Percentiles rank a stretch among this genome's conserved stretches.
These are phyloP conservation scores for Novymonas esmeraldas DNA, from an alignment of 208 protist species.

Conservation along the genomic window DNA sequence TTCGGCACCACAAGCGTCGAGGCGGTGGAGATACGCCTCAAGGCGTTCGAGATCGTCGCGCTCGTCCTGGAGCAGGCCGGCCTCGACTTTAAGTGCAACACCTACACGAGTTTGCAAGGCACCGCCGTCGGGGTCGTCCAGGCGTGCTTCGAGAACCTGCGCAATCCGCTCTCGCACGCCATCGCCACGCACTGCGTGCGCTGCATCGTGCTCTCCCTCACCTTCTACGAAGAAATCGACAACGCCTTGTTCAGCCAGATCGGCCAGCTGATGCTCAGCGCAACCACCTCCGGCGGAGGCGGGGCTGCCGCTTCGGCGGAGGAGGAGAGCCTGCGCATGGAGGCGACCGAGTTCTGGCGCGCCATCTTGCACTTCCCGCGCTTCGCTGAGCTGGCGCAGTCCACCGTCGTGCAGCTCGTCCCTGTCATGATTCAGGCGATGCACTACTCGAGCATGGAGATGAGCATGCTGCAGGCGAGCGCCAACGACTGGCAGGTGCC, in stretches of 20 bases:
- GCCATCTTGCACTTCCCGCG: constrained; percentile 73
- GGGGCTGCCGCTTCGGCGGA: constrained; percentile 17
- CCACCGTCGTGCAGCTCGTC: constrained; percentile 58
- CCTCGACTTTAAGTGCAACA: constrained; percentile 58
- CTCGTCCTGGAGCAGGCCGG: constrained; percentile 70
- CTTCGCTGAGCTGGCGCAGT: constrained; percentile 63
- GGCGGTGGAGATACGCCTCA: constrained; percentile 51
- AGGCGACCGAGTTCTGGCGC: constrained; percentile 85
- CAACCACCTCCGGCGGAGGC: constrained; percentile 40
- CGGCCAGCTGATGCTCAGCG: constrained; percentile 55
- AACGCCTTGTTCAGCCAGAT: constrained; percentile 62
- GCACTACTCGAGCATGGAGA: constrained; percentile 92
- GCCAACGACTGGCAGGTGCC: constrained; percentile 81
- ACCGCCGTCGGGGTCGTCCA: constrained; percentile 53
- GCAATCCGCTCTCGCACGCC: constrained; percentile 42
- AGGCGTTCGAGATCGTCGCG: constrained; percentile 60
- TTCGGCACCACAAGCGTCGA: constrained; percentile 25
- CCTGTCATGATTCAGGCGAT: constrained; percentile 87
- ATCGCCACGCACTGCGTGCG: constrained; percentile 61
- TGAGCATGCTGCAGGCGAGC: constrained; percentile 77
- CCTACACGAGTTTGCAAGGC: constrained; percentile 55
- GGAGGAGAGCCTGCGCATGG: constrained; percentile 78
- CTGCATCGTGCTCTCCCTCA: constrained; percentile 70
- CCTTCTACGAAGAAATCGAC: constrained; percentile 62
- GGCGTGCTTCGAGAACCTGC: constrained; percentile 69